Evolutionary conservation across 805 yeast genomes (phyloP).

Genomic region (Candida taoyuanica): DNA sequence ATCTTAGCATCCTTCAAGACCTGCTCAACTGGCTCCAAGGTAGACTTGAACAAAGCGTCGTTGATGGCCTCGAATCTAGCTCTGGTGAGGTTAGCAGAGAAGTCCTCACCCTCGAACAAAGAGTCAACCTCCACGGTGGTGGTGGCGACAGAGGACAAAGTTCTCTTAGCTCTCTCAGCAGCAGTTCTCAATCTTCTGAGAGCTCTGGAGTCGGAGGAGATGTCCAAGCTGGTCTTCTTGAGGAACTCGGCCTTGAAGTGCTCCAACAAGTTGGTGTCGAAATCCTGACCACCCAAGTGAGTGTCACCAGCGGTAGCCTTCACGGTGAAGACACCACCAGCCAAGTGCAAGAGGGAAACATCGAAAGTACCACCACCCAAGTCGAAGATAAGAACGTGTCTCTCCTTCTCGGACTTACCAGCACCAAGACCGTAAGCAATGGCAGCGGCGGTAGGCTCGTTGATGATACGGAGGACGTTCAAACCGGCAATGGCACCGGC

Average conservation of each 20-base stretch:
- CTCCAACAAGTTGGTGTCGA: constrained; percentile 92
- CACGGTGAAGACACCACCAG: constrained; percentile 95
- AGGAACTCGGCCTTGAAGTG: constrained; percentile 92
- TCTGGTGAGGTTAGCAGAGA: constrained; percentile 90
- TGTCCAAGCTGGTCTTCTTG: constrained; percentile 91
- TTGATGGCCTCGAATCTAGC: constrained; percentile 97
- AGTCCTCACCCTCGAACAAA: constrained; percentile 91
- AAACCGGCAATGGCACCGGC: constrained; percentile 79
- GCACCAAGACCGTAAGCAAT: constrained; percentile 98
- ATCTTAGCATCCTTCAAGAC: constrained; percentile 90
- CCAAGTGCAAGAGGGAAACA: constrained; percentile 88
- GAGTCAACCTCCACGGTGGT: constrained; percentile 97
- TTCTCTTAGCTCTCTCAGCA: constrained; percentile 98
- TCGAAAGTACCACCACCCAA: constrained; percentile 99
- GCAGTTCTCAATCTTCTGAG: constrained; percentile 98
- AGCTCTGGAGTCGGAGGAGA: constrained; percentile 89
- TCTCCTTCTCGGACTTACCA: constrained; percentile 74
- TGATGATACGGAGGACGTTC: constrained; percentile 71
- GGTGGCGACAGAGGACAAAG: constrained; percentile 93
- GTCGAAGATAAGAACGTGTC: constrained; percentile 88
- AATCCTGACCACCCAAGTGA: constrained; percentile 99
- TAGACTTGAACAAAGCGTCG: constrained; percentile 89
- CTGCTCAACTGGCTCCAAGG: constrained; percentile 91
- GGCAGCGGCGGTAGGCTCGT: constrained; percentile 95
- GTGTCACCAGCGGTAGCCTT: constrained; percentile 99